These are phyloP conservation scores for Vigna unguiculata DNA, from an alignment of 306 rosid genomes.

Conservation along the genomic window DNA sequence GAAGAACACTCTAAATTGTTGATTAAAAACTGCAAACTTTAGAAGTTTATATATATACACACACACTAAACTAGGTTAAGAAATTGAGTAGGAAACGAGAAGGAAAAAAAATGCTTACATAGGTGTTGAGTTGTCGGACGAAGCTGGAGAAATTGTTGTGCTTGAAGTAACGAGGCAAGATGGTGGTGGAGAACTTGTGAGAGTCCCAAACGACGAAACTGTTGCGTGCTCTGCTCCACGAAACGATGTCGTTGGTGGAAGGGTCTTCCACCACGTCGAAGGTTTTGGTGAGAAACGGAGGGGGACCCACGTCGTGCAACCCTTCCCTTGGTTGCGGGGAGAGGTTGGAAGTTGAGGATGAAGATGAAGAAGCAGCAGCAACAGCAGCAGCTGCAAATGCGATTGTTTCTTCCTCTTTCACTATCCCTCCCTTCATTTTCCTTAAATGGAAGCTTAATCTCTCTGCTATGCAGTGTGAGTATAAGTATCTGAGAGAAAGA, in stretches of 20 bases:
- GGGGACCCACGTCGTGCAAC: slow-evolving; percentile 79
- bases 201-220: slow-evolving; percentile 97
- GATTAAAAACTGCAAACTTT: no score
- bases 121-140: slow-evolving; percentile 96
- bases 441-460: not conserved
- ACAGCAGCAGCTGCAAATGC: slow-evolving; percentile 26
- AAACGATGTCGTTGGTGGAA: slow-evolving; percentile 76
- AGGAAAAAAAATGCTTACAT: slow-evolving; percentile 47
- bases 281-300: slow-evolving; percentile 90
- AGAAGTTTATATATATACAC: no score
- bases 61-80: not conserved
- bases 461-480: not conserved
- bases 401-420: slow-evolving; percentile 64
- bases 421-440: slow-evolving; percentile 49
- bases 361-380: slow-evolving; percentile 42
- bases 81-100: no score
- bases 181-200: slow-evolving; percentile 63
- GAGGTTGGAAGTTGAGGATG: slow-evolving; percentile 52
- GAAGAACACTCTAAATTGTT: no score
- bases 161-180: slow-evolving; percentile 93
- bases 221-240: slow-evolving; percentile 89
- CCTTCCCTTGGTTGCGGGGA: slow-evolving; percentile 86
- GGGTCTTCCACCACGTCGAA: slow-evolving; percentile 96
- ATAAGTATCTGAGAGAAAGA: no score
- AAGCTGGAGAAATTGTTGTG: slow-evolving; percentile 95